Evolutionary conservation across 1,139 yeast species (phyloP).

Genomic region (Cylindricascospora bacillispora): DNA sequence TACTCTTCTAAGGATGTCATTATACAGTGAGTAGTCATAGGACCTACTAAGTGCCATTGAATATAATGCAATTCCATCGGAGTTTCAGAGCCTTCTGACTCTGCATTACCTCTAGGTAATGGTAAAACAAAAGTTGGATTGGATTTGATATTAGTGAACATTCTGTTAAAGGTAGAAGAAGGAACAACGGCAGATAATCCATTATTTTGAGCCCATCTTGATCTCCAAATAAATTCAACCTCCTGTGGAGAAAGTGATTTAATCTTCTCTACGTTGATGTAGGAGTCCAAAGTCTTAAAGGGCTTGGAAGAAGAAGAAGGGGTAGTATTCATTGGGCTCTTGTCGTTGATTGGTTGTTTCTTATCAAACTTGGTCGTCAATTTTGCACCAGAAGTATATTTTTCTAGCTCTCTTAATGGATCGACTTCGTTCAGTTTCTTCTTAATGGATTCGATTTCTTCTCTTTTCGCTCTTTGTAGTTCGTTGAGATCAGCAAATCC

Average conservation of each 20-base stretch:
- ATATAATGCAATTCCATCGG: slow-evolving; percentile 71
- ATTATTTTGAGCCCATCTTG: slow-evolving; percentile 60
- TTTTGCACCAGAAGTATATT: slow-evolving; percentile 28
- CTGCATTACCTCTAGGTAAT: slow-evolving; percentile 32
- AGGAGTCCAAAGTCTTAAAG: slow-evolving; percentile 60
- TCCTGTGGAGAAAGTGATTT: slow-evolving; percentile 45
- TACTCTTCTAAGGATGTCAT: slow-evolving; percentile 87
- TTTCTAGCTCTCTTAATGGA: slow-evolving; percentile 56
- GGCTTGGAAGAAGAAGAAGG: slow-evolving; percentile 38
- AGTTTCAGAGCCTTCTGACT: slow-evolving; percentile 24
- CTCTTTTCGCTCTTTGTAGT: slow-evolving; percentile 47
- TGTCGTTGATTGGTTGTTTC: slow-evolving; percentile 30
- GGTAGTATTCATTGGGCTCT: too few species aligned
- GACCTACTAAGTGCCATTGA: slow-evolving; percentile 90
- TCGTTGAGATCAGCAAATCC: slow-evolving; percentile 40
- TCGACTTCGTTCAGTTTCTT: slow-evolving; percentile 49
- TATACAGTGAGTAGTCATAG: slow-evolving; percentile 76
- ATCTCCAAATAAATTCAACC: slow-evolving; percentile 78
- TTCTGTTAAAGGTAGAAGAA: slow-evolving; percentile 40
- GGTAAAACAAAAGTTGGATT: slow-evolving; percentile 71
- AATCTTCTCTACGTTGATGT: slow-evolving; percentile 56
- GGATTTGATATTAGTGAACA: slow-evolving; percentile 55
- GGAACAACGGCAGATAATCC: slow-evolving; percentile 55
- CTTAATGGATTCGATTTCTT: slow-evolving; percentile 44
- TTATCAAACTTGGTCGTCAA: too few species aligned